phyloP scores from a whole-genome alignment of 2,329 filamentous ascomycete species.

The Epichloe glyceriae region DNA sequence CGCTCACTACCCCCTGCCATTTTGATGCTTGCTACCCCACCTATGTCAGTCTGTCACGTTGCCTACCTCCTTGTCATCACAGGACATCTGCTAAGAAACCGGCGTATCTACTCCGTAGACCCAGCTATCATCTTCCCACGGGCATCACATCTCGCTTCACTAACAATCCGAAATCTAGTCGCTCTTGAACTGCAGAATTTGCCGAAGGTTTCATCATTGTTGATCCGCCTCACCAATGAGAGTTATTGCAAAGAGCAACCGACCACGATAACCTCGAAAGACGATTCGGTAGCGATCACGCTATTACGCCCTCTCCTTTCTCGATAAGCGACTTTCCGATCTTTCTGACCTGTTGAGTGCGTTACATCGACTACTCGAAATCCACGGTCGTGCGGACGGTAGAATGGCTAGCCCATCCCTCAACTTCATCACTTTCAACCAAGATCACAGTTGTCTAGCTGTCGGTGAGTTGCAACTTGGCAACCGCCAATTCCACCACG shows the following conservation, averaged over 20 bases:
- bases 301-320: neutral
- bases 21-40: neutral
- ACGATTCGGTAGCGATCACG: neutral
- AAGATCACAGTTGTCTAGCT: constrained; percentile 94
- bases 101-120: too few relatives aligned
- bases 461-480: constrained; percentile 51
- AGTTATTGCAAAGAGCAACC: neutral
- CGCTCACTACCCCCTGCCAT: too few relatives aligned
- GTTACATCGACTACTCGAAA: neutral
- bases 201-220: neutral
- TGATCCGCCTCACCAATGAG: neutral
- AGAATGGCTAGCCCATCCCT: constrained; percentile 59
- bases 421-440: constrained; percentile 98
- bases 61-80: neutral
- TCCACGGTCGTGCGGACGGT: constrained; percentile 1
- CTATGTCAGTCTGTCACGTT: neutral
- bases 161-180: neutral
- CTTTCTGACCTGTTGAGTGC: neutral
- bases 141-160: neutral
- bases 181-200: neutral
- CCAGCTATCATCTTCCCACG: too few relatives aligned
- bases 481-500: constrained; percentile 2
- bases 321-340: neutral
- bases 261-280: neutral
- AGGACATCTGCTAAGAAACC: neutral